Base-by-base conservation (phyloP, 163 green algal species). In the Trebouxiophyceae sp. region DNA sequence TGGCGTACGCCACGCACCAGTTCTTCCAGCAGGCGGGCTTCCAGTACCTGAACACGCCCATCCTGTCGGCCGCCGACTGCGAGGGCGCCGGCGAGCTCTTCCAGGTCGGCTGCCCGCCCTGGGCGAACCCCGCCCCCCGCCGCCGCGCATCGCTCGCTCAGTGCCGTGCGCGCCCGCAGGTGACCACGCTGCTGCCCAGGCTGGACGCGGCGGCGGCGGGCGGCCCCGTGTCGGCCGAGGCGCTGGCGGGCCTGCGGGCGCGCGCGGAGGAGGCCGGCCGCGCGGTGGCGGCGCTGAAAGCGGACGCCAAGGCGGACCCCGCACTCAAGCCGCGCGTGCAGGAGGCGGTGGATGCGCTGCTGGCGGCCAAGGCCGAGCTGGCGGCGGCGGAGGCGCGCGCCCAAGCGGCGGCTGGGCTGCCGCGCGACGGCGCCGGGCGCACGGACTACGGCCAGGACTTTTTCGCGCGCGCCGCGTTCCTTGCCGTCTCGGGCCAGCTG, bases 11-110 rank as follows among this genome's bases (percentile, higher is more conserved):
- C 32, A 99, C 95, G 27, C 95, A 99, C 85, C 72, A 54, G 46
- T 97, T 96, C 74, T 96, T 96, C 82, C 72, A 87, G 60, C 65
- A 90, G 55, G 80, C 91, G 33, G 91, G 89, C 64, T 99, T 99
- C 74, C 75, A 95, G 65, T 99, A 99, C 65, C 88, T 99, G 66
- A 91, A 98, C 83, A 97, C 93, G 45, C 95, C 95, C 60, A 90
- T 99, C 67, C 89, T 99, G 67, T 98, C 95, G 4, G 81, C 86
- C 45, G 85, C 73, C 39, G 95, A 99, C 75, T 97, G 89, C 73
- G 95, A 99, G 77, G 95, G 95, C 32, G 95, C 95, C 24, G 95
- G 95, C 19, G 95, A 99, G 83, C 95, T 98, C 89, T 99, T 99
- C 81, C 91, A 97, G 85, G 91, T 92, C 55, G 57, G 54, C 59